Evolutionary conservation across 495 filamentous ascomycete genomes (phyloP).

Genomic region (Lasiosphaeria ovina): DNA sequence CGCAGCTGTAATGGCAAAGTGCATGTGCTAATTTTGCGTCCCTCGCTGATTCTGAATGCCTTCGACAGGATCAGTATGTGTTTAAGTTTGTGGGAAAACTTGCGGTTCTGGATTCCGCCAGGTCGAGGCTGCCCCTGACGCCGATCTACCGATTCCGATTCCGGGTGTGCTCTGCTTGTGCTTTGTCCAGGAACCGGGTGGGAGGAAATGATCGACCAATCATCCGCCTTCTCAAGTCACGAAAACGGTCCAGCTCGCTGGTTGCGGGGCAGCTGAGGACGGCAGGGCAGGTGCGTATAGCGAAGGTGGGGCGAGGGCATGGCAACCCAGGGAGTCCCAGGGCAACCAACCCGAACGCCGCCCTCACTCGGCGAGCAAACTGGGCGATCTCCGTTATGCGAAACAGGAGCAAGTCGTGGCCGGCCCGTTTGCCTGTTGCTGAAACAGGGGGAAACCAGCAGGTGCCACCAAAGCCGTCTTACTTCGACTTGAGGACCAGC

Average conservation of each 20-base stretch:
- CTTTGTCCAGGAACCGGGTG: not conserved
- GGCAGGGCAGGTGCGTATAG: too few relatives aligned
- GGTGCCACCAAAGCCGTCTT: too few relatives aligned
- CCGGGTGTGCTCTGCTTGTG: not conserved
- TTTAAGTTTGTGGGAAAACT: too few relatives aligned
- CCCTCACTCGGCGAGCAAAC: not conserved
- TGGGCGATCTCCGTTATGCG: not conserved
- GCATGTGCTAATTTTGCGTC: too few relatives aligned
- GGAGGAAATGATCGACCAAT: not conserved
- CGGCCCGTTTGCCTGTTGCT: not conserved
- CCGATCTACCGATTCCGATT: not conserved
- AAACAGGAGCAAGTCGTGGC: conserved; percentile 1
- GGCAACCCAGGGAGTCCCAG: not conserved
- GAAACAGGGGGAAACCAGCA: not conserved
- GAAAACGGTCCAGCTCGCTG: not conserved
- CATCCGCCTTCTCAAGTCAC: not conserved
- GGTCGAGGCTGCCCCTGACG: not conserved
- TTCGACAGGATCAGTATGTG: too few relatives aligned
- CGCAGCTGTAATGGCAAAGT: too few relatives aligned
- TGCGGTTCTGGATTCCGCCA: not conserved
- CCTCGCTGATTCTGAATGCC: too few relatives aligned
- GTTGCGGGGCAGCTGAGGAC: not conserved
- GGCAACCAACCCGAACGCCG: not conserved
- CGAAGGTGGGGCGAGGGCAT: not conserved
- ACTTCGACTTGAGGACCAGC: too few relatives aligned